Base-by-base conservation (phyloP, 2,329 filamentous ascomycete species). In the Alternaria sp. region DNA sequence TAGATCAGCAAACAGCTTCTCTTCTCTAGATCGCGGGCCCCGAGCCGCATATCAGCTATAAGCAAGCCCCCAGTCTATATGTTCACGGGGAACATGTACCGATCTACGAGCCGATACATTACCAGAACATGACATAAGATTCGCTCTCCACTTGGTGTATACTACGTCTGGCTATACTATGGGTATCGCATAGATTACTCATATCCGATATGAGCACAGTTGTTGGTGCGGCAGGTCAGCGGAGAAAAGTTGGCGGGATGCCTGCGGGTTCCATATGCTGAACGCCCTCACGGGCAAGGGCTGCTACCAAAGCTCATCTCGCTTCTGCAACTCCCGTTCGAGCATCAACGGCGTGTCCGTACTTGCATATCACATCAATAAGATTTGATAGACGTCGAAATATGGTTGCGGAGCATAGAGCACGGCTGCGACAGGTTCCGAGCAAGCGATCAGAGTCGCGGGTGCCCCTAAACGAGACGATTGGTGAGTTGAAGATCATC, bases 221-320 rank as follows among this genome's bases (percentile, higher is more conserved):
- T 25, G 15, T 12, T 44, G 21, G 30, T 23, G 17, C 17, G 26
- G 11, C 17, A 25, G 19, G 25, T 43, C 25, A 28, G 28, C 40
- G 23, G 21, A 36, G 47, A 57, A 66, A 69, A 68, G 61, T 68
- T 68, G 68, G 68, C 67, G 67, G 59, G 40, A 69, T 69, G 67
- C 67, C 65, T 69, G 63, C 36, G 15, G 11, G 52, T 7, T 40
- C 21, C 40, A 28, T 19, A 28, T 26, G 17, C 32, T 26, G 19
- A 12, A 25, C 23, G 15, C 11, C 30, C 26, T 25, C 26, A 25
- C 19, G 11, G 26, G 26, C 13, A 53, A 53, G 21, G n/a, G 5
- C 36, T 54, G 49, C 21, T 23, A n/a, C 28, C 36, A 21, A 51
- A 19, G 23, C 28, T 62, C 54, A 59, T 62, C 40, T 62, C 55